phyloP scores from a whole-genome alignment of 2,329 filamentous ascomycete genomes.

The Sporothrix pallida region DNA sequence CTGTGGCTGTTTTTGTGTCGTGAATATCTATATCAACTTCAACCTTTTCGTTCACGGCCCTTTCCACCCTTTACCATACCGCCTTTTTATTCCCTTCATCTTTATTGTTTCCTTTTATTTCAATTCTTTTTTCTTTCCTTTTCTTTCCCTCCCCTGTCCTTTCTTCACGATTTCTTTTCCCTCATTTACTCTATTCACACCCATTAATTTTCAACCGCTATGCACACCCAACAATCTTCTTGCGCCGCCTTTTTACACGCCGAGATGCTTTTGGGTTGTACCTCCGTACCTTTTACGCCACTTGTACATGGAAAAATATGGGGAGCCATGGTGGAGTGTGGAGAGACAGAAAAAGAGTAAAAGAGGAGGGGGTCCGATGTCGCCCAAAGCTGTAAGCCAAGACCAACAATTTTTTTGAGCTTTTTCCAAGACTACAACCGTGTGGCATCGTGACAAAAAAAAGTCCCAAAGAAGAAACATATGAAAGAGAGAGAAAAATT shows the following conservation, averaged over 20 bases:
- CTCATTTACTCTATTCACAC: not conserved
- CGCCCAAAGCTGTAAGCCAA: slow-evolving; percentile 23
- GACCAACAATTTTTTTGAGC: not conserved
- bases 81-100: not conserved
- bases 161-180: not conserved
- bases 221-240: not conserved
- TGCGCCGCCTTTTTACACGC: not conserved
- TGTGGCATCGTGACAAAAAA: slow-evolving; percentile 25
- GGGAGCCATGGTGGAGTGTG: slow-evolving; percentile 3
- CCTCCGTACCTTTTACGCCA: not conserved
- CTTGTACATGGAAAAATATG: not conserved
- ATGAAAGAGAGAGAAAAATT: not conserved
- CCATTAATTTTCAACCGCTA: not conserved
- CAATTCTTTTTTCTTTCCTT: not conserved
- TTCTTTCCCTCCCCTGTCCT: not conserved
- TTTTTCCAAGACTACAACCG: not conserved
- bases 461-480: not conserved
- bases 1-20: not conserved
- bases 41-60: not conserved
- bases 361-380: slow-evolving; percentile 23
- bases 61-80: not conserved
- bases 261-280: not conserved
- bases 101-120: not conserved
- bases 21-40: not conserved
- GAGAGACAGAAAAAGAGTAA: not conserved